Conservation (phyloP, 164 flowering plant species). For the Kalanchoe fedtschenkoi region DNA sequence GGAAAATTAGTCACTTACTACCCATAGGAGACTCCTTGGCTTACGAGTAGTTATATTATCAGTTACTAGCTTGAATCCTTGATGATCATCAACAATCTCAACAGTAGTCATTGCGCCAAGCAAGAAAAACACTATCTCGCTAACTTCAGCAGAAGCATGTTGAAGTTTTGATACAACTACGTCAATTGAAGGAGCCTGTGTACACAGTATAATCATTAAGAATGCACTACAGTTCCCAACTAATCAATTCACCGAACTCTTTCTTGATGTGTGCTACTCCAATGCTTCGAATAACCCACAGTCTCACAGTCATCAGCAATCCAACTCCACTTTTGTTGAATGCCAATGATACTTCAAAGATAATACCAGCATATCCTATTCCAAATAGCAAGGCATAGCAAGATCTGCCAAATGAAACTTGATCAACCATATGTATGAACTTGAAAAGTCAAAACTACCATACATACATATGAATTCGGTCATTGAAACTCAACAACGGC, state of each 20-base stretch:
- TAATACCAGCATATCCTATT: constrained; percentile 87
- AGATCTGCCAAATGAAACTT: constrained; percentile 44
- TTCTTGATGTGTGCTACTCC: no score
- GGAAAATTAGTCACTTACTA: constrained; percentile 61
- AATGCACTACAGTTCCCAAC: no score
- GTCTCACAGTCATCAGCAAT: constrained; percentile 86
- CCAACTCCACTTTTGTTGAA: constrained; percentile 99
- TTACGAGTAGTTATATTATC: constrained; percentile 95
- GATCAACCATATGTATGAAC: constrained; percentile 10
- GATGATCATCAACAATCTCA: constrained; percentile 97
- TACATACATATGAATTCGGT: no score
- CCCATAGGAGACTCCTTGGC: constrained; percentile 89
- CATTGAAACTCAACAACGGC: no score
- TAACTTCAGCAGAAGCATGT: constrained; percentile 92
- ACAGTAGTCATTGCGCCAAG: constrained; percentile 99
- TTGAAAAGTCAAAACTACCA: background rate
- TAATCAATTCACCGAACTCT: no score
- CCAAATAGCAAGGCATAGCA: constrained; percentile 86
- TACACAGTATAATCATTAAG: constrained; percentile 6
- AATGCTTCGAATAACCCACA: constrained; percentile 88
- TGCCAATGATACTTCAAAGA: constrained; percentile 94
- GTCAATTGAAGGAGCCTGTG: constrained; percentile 96
- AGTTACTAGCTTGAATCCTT: constrained; percentile 94
- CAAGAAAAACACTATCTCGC: constrained; percentile 94
- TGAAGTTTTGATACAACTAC: constrained; percentile 73